Evolutionary conservation across 2,329 filamentous ascomycete genomes (phyloP).

Genomic region (Aspergillus niger): DNA sequence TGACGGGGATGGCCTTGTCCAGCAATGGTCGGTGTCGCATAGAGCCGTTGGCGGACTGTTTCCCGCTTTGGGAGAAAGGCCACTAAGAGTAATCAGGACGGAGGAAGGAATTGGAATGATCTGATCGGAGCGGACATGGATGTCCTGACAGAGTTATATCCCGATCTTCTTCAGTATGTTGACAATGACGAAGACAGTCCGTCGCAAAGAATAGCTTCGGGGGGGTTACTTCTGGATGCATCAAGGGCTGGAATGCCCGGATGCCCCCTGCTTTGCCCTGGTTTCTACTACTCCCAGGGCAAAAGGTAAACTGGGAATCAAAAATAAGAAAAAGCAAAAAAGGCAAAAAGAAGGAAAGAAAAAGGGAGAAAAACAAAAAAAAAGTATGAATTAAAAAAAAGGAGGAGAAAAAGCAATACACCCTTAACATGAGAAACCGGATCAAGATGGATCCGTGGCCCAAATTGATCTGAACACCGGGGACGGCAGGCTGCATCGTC

Average conservation of each 20-base stretch:
- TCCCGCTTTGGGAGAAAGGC: background rate
- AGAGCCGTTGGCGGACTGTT: background rate
- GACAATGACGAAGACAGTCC: background rate
- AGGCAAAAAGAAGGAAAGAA: background rate
- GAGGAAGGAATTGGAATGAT: background rate
- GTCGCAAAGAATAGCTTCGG: background rate
- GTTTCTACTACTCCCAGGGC: background rate
- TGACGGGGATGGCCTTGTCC: background rate
- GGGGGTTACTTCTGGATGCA: background rate
- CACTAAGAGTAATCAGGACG: background rate
- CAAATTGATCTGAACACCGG: constrained; percentile 7
- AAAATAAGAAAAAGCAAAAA: background rate
- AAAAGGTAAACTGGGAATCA: background rate
- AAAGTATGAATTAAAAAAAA: background rate
- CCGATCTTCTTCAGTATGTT: background rate
- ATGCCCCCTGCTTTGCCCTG: constrained; percentile 1
- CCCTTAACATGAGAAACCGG: background rate
- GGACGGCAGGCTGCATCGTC: constrained; percentile 14
- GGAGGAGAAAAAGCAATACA: background rate
- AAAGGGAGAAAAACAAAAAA: constrained; percentile 1
- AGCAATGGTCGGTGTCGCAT: background rate
- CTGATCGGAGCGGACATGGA: background rate
- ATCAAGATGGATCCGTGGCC: constrained; percentile 1
- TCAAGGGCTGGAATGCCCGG: background rate
- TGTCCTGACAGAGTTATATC: background rate